Evolutionary conservation across 2,329 filamentous ascomycete species (phyloP).

Genomic region (Pseudocercospora vitis): DNA sequence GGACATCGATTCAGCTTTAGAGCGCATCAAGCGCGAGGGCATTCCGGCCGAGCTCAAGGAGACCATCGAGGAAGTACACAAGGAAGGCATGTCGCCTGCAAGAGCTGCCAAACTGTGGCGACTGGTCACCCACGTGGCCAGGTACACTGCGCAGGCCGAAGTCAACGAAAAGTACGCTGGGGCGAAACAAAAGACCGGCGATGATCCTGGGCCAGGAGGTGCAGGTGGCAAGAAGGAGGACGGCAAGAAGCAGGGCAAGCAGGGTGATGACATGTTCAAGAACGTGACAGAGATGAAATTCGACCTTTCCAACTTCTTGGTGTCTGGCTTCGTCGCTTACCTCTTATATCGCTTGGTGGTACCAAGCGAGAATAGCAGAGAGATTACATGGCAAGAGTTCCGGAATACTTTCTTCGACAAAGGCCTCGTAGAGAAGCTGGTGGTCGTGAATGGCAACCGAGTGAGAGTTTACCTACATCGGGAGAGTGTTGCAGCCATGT

Average conservation of each 20-base stretch:
- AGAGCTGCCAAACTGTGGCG: conserved; percentile 63
- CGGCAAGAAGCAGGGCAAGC: conserved; percentile 37
- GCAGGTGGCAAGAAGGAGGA: conserved; percentile 40
- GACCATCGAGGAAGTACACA: conserved; percentile 58
- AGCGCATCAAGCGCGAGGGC: conserved; percentile 65
- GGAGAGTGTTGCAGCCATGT: conserved; percentile 68
- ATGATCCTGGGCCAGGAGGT: conserved; percentile 44
- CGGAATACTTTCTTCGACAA: conserved; percentile 91
- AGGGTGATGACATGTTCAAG: conserved; percentile 37
- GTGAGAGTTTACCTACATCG: conserved; percentile 81
- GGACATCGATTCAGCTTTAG: conserved; percentile 60
- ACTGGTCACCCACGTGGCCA: conserved; percentile 58
- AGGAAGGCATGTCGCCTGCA: conserved; percentile 57
- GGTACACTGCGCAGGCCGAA: conserved; percentile 49
- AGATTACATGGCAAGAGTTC: conserved; percentile 99
- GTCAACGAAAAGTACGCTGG: conserved; percentile 33
- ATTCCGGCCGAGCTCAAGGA: conserved; percentile 68
- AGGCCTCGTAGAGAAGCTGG: conserved; percentile 89
- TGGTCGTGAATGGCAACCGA: conserved; percentile 71
- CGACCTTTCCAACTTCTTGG: conserved; percentile 57
- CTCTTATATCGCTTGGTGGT: conserved; percentile 65
- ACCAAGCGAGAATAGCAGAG: conserved; percentile 64
- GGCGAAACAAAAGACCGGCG: conserved; percentile 47
- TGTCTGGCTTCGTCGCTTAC: conserved; percentile 62
- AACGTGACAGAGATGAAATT: conserved; percentile 51